Conservation (phyloP, 2,329 filamentous ascomycete genomes). For the Pseudogymnoascus sp. region DNA sequence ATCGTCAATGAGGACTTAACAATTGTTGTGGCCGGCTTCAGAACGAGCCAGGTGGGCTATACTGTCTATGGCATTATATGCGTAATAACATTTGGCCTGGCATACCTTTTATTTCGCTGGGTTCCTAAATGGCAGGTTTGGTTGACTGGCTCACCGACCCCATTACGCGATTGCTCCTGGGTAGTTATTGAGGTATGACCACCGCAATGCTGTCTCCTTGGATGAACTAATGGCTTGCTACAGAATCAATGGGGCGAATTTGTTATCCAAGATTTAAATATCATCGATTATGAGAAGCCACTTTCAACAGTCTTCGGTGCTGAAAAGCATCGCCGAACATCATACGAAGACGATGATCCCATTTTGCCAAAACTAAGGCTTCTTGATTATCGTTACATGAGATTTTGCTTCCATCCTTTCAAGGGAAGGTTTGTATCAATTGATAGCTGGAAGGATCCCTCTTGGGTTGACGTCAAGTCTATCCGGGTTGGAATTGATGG, state of each 20-base stretch:
- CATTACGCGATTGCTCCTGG: conserved; percentile 76
- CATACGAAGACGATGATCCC: conserved; percentile 67
- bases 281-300: conserved; percentile 45
- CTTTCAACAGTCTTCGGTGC: conserved; percentile 61
- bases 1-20: conserved; percentile 90
- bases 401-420: conserved; percentile 82
- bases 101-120: conserved; percentile 83
- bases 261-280: conserved; percentile 61
- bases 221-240: conserved; percentile 27
- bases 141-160: conserved; percentile 60
- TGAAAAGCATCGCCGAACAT: conserved; percentile 51
- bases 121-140: conserved; percentile 78
- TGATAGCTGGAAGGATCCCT: conserved; percentile 88
- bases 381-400: conserved; percentile 88
- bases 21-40: conserved; percentile 87
- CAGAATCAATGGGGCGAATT: conserved; percentile 96
- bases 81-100: conserved; percentile 64
- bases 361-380: conserved; percentile 67
- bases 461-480: conserved; percentile 70
- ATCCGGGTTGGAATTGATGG: conserved; percentile 77
- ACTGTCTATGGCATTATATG: conserved; percentile 65
- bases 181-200: conserved; percentile 69
- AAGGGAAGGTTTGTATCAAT: conserved; percentile 83
- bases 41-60: conserved; percentile 65
- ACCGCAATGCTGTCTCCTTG: conserved; percentile 1